Percentiles rank a stretch among this genome's conserved stretches.
Conservation (phyloP, 139 green algal genomes). For the Volvox reticuliferus region DNA sequence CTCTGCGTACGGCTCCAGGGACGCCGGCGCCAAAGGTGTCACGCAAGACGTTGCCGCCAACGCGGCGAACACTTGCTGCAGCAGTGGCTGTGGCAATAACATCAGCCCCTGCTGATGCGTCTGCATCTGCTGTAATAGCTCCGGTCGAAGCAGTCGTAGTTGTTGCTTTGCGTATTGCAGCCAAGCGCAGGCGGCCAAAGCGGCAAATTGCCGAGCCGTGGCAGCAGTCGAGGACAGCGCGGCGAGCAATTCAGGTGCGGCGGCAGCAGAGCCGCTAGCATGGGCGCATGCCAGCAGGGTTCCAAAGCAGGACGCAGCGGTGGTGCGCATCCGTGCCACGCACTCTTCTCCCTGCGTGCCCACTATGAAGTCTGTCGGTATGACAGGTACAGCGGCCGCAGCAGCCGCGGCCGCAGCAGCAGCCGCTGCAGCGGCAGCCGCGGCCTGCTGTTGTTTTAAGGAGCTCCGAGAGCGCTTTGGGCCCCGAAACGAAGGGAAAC, state of each 20-base stretch:
- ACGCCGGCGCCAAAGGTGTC: constrained; percentile 27
- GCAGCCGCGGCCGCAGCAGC: constrained; percentile 5
- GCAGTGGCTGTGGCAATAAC: neutral
- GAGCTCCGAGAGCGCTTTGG: constrained; percentile 14
- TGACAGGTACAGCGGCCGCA: neutral
- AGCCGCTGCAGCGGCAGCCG: neutral
- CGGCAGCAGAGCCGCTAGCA: constrained; percentile 6
- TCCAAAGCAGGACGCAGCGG: constrained; percentile 57
- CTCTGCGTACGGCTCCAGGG: constrained; percentile 74
- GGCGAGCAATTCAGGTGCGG: constrained; percentile 4
- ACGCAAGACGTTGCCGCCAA: neutral
- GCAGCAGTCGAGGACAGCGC: constrained; percentile 2
- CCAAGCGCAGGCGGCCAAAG: constrained; percentile 6
- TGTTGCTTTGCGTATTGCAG: constrained; percentile 36
- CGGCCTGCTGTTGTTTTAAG: neutral
- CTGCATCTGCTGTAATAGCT: neutral
- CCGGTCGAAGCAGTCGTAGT: constrained; percentile 25
- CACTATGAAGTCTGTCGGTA: constrained; percentile 48
- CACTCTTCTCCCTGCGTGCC: constrained; percentile 52
- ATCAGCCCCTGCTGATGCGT: neutral
- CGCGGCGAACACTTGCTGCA: neutral
- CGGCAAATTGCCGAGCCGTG: constrained; percentile 20
- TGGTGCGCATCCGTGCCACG: constrained; percentile 71
- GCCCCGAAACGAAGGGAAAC: neutral
- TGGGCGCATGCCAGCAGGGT: constrained; percentile 50